A percentile compares a stretch with the other conserved stretches of the same genome.
Conservation (phyloP, 1,284 basidiomycete genomes). For the Rugosomyces carneus region DNA sequence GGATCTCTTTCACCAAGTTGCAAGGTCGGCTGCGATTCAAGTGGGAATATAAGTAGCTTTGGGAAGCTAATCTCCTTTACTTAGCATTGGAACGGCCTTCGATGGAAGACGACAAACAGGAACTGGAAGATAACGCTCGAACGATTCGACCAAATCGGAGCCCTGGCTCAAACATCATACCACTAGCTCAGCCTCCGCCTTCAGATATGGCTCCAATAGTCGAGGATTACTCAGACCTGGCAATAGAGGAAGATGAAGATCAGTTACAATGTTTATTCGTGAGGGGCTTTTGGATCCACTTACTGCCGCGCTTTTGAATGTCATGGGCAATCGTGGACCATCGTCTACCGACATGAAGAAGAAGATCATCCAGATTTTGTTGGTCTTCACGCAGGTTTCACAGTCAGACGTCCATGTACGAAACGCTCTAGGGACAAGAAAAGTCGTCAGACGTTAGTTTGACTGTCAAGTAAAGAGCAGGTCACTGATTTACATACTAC, state of each 20-base stretch:
- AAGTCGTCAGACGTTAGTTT: constrained; percentile 80
- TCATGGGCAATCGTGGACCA: constrained; percentile 72
- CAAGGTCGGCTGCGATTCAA: constrained; percentile 45
- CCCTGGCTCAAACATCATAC: constrained; percentile 46
- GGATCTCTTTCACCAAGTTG: constrained; percentile 80
- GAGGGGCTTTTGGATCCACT: constrained; percentile 93
- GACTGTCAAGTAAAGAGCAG: constrained; percentile 1
- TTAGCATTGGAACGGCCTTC: constrained; percentile 58
- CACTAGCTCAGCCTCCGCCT: constrained; percentile 55
- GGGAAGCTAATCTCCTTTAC: constrained; percentile 2
- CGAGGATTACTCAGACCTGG: constrained; percentile 89
- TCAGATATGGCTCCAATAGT: constrained; percentile 58
- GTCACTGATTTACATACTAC: constrained; percentile 10
- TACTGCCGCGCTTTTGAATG: constrained; percentile 83
- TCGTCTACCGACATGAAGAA: constrained; percentile 71
- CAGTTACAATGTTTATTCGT: constrained; percentile 86
- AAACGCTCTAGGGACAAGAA: constrained; percentile 84
- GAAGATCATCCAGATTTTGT: constrained; percentile 85
- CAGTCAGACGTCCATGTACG: constrained; percentile 91
- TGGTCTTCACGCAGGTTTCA: constrained; percentile 93
- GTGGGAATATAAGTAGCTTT: not conserved
- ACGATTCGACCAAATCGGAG: constrained; percentile 73
- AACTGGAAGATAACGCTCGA: constrained; percentile 66
- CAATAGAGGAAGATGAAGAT: constrained; percentile 67
- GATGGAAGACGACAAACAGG: constrained; percentile 56